phyloP scores from a whole-genome alignment of 371 early-diverging fungal genomes.

The Mucor ambiguus region DNA sequence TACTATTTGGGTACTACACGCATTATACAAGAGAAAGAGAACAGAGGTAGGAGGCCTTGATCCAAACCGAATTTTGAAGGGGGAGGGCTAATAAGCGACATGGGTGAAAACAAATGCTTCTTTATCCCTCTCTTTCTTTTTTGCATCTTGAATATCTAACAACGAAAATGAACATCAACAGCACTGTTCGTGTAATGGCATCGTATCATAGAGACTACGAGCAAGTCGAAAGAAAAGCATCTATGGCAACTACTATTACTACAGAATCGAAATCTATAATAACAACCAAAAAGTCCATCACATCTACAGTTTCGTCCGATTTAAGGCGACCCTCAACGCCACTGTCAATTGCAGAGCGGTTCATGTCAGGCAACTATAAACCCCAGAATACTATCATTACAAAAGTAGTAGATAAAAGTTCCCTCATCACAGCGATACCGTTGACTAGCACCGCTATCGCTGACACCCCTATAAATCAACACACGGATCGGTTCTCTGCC shows the following conservation, averaged over 20 bases:
- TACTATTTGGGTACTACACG: neutral
- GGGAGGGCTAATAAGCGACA: neutral
- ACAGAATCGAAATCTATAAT: neutral
- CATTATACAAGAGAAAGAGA: neutral
- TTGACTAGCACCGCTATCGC: too few species aligned
- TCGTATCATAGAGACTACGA: neutral
- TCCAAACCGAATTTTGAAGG: neutral
- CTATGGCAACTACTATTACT: neutral
- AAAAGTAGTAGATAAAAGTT: neutral
- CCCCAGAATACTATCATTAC: neutral
- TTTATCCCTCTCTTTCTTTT: neutral
- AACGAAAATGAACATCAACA: neutral
- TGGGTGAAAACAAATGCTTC: neutral
- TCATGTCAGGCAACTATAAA: slow-evolving; percentile 10
- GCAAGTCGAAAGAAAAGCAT: neutral
- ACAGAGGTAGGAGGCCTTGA: slow-evolving; percentile 1
- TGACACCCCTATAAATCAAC: neutral
- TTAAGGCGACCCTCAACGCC: neutral
- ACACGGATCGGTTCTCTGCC: neutral
- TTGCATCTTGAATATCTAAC: neutral
- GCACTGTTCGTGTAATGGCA: too few species aligned
- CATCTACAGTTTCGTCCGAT: neutral
- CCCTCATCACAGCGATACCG: too few species aligned
- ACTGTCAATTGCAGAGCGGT: slow-evolving; percentile 18
- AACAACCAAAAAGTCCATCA: neutral